Evolutionary conservation across 176 grass and related monocot genomes (phyloP).

Genomic region (Alloteropsis semialata): DNA sequence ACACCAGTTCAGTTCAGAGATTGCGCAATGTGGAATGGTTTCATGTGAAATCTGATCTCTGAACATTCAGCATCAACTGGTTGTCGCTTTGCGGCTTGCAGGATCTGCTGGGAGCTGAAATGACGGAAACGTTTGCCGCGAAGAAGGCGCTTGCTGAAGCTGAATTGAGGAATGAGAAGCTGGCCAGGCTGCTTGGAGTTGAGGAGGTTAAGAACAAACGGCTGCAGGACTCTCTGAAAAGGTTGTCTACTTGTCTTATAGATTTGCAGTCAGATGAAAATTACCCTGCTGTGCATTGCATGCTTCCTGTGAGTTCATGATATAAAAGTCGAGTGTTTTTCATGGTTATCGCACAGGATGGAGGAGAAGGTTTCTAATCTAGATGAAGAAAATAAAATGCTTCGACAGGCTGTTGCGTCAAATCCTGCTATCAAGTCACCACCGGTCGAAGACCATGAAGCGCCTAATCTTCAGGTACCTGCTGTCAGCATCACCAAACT

Average conservation of each 20-base stretch:
- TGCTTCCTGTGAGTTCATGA: neutral
- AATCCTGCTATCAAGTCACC: slow-evolving; percentile 25
- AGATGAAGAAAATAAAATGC: slow-evolving; percentile 55
- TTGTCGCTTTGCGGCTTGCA: slow-evolving; percentile 11
- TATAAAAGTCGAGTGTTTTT: neutral
- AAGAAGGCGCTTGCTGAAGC: slow-evolving; percentile 42
- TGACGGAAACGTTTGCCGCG: slow-evolving; percentile 13
- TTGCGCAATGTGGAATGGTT: slow-evolving; percentile 9
- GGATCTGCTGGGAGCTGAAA: slow-evolving; percentile 51
- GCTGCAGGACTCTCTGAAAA: slow-evolving; percentile 46
- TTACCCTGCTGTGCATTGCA: neutral
- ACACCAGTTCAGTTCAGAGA: neutral
- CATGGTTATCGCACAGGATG: slow-evolving; percentile 29
- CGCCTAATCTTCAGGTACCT: slow-evolving; percentile 28
- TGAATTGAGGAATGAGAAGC: slow-evolving; percentile 44
- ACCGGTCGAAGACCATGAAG: neutral
- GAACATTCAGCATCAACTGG: neutral
- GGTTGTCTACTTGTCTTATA: slow-evolving; percentile 30
- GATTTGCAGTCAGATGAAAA: neutral
- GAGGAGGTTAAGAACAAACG: slow-evolving; percentile 42
- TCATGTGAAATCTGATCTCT: neutral
- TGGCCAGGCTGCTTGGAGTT: slow-evolving; percentile 45
- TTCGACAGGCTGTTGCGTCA: slow-evolving; percentile 38
- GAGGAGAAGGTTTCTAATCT: slow-evolving; percentile 53
- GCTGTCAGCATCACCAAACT: neutral